These are phyloP conservation scores for Dioscorea cayenensis DNA, from an alignment of 116 monocot species.

Conservation along the genomic window DNA sequence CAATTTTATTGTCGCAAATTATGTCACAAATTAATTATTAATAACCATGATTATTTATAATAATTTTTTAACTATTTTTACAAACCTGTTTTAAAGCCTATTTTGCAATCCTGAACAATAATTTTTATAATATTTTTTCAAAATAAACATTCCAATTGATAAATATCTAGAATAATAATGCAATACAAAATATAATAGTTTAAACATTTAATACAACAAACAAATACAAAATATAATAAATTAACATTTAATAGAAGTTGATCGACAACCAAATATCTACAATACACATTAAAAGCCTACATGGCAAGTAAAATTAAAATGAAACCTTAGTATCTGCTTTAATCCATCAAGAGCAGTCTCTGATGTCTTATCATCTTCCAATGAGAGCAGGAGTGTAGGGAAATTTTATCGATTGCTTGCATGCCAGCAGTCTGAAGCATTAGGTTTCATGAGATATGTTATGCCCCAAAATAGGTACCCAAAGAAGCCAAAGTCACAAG, in stretches of 20 bases:
- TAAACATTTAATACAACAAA: no score
- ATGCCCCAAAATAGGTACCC: background rate
- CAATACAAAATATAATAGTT: no score
- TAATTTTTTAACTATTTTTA: no score
- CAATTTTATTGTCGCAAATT: no score
- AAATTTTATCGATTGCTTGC: conserved; percentile 99
- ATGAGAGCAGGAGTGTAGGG: conserved; percentile 68
- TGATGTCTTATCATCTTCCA: conserved; percentile 82
- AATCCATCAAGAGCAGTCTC: conserved; percentile 95
- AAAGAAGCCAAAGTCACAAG: background rate
- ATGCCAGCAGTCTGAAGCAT: conserved; percentile 81
- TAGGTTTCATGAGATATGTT: background rate
- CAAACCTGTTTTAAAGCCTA: no score
- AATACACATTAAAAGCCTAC: background rate
- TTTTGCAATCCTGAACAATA: no score
- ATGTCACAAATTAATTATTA: no score
- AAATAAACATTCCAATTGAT: no score
- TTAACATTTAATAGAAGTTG: conserved; percentile 1
- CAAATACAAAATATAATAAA: no score
- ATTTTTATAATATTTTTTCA: no score
- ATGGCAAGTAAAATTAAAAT: background rate
- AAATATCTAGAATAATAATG: no score
- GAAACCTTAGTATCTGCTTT: conserved; percentile 91
- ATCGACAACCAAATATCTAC: background rate
- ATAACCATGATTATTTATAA: no score